Conservation (phyloP, 148 eudicot genomes). For the Salicornia ramosissima region DNA sequence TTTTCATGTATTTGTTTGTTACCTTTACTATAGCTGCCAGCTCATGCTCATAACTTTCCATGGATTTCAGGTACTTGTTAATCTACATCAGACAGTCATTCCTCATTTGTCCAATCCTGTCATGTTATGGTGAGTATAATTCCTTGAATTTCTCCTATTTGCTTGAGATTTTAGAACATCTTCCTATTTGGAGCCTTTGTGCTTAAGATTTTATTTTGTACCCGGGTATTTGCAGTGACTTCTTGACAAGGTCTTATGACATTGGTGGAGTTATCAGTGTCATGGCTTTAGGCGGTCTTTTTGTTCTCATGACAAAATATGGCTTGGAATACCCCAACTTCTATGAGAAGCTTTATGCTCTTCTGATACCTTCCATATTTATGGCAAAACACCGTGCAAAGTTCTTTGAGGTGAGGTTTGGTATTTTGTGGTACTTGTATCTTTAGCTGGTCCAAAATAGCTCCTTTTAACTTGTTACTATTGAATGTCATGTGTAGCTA, state of each 20-base stretch:
- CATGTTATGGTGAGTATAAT: slow-evolving; percentile 56
- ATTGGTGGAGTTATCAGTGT: slow-evolving; percentile 96
- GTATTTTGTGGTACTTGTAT: slow-evolving; percentile 9
- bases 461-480: background rate
- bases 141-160: background rate
- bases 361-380: slow-evolving; percentile 74
- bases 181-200: background rate
- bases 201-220: slow-evolving; percentile 10
- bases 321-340: slow-evolving; percentile 82
- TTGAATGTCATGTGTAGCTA: slow-evolving; percentile 44
- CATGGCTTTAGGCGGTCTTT: slow-evolving; percentile 88
- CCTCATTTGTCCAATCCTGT: slow-evolving; percentile 75
- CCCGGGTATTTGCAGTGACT: slow-evolving; percentile 67
- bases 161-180: too few relatives aligned
- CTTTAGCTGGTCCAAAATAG: background rate
- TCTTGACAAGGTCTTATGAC: slow-evolving; percentile 92
- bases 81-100: slow-evolving; percentile 70
- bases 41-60: background rate
- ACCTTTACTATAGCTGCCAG: background rate
- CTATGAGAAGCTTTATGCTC: slow-evolving; percentile 87
- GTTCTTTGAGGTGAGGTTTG: slow-evolving; percentile 69
- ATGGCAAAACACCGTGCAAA: slow-evolving; percentile 89
- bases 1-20: background rate
- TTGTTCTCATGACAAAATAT: slow-evolving; percentile 80
- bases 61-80: slow-evolving; percentile 68